Base-by-base conservation (phyloP, 768 basidiomycete genomes). In the Rhizopogon sp. region DNA sequence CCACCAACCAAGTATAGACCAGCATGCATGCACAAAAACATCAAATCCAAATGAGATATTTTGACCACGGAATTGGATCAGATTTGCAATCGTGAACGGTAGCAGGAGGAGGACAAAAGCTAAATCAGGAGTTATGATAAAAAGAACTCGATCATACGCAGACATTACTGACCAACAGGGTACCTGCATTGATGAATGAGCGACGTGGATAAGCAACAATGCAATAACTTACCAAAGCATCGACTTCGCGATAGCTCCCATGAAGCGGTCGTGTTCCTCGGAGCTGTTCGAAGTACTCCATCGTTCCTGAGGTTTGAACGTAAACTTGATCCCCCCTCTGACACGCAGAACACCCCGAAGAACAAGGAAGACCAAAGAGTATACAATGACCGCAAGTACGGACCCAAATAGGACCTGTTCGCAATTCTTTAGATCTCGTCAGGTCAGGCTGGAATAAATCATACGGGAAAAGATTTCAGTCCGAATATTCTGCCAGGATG, bases 391-490 rank as follows among this genome's bases (percentile, higher is more conserved):
- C 2, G 84, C 84, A 22, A 83, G 57, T 3, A 84, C 58, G 6
- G 82, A 79, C 29, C 80, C 75, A 46, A 85, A 56, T 53, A 88
- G 76, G 45, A 88, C 80, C 88, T 83, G 53, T 39, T 28, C 55
- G 51, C 3, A 43, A 35, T 6, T 49, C 52, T 50, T 56, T 35
- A 56, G 46, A 43, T 29, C 54, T 29, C 20, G 42, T 17, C 17
- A 42, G 28, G 17, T 10, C 13, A n/a, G 14, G 28, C 25, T 14
- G 47, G 28, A 28, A 43, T 42, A 31, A 41, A 43, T 64, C 79
- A 50, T 64, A 88, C 88, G 17, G 88, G 88, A 52, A 88, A 65
- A 25, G 86, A 66, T 57, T 84, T 81, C 52, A 87, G 78, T 28
- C 79, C 62, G 57, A 84, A 79, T 56, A 76, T 71, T 1, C 72